Evolutionary conservation across 2,329 filamentous ascomycete genomes (phyloP), one percentile per base, ranked within the genome.

Genomic region (Penicillium italicum): DNA sequence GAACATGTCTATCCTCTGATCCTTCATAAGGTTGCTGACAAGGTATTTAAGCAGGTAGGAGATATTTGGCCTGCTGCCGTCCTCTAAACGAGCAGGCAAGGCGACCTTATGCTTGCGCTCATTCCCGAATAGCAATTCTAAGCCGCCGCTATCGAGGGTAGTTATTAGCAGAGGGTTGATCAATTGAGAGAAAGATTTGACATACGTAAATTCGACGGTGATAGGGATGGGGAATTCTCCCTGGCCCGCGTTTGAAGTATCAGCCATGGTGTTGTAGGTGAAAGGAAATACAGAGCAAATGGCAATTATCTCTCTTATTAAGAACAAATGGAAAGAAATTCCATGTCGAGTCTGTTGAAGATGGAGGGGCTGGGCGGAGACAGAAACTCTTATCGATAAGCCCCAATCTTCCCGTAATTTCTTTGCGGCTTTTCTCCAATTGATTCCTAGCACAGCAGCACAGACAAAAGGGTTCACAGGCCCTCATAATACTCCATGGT

Each of bases 91-190:
- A 30, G 82, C 75, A 20, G 93, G 90, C 40, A 97, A 74, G 3
- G 80, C 76, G 43, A 99, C 72, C 22, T 80, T 76, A 71, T 93
- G 89, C 64, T 85, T 88, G 53, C 87, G 84, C 74, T 91, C 80
- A 71, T 96, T 88, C 31, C 87, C 85, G 76, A 99, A 99, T 62
- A 99, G 86, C 78, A 96, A 88, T 77, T 99, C 94, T 18, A 99
- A 83, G 22, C 94, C 94, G 59, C 94, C 94, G 62, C 94, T 92
- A 62, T 64, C 34, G 48, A 49, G 34, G 53, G 36, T 12, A 52
- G 48, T 58, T 28, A 28, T 55, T n/a, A 55, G 53, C 49, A 50
- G 34, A 53, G 14, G 14, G 12, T 34, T 53, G 46, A 18, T 12
- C 42, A 53, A 36, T 46, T 46, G 48, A 38, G 42, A 37, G 46